These are phyloP conservation scores for Nicotiana obtusifolia DNA, from an alignment of 257 asterid genomes.

Conservation along the genomic window DNA sequence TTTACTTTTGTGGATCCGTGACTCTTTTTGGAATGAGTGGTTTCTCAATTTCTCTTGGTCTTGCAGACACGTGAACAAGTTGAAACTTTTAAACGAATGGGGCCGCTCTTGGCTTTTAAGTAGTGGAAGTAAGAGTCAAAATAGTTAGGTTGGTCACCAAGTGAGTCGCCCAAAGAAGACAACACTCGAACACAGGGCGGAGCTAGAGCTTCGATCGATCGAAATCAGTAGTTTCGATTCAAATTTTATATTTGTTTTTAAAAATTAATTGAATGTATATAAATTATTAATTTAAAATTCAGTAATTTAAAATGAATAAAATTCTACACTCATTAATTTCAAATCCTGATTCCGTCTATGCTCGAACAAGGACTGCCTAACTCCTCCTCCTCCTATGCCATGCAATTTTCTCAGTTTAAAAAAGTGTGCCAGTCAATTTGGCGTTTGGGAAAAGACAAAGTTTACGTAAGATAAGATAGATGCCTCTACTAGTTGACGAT, in stretches of 20 bases:
- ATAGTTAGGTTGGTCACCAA: not conserved
- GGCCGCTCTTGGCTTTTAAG: not conserved
- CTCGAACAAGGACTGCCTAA: not conserved
- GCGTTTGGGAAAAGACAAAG: not conserved
- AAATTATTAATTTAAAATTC: no score
- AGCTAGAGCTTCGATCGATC: no score
- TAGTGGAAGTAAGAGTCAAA: not conserved
- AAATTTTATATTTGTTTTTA: no score
- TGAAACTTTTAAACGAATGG: not conserved
- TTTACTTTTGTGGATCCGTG: not conserved
- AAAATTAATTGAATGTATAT: no score
- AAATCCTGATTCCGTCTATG: no score
- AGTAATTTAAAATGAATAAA: no score
- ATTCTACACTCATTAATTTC: accelerated
- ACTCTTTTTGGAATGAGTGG: not conserved
- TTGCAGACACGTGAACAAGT: not conserved
- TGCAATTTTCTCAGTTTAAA: not conserved
- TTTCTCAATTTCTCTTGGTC: not conserved
- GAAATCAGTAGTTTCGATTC: no score
- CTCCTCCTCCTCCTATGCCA: not conserved
- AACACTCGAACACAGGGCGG: not conserved
- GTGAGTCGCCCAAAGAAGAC: not conserved
- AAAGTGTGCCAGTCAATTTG: not conserved
- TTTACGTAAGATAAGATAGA: not conserved
- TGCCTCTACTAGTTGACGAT: not conserved